Base-by-base conservation (phyloP, 1,139 yeast genomes). In the Geotrichum restrictum region DNA sequence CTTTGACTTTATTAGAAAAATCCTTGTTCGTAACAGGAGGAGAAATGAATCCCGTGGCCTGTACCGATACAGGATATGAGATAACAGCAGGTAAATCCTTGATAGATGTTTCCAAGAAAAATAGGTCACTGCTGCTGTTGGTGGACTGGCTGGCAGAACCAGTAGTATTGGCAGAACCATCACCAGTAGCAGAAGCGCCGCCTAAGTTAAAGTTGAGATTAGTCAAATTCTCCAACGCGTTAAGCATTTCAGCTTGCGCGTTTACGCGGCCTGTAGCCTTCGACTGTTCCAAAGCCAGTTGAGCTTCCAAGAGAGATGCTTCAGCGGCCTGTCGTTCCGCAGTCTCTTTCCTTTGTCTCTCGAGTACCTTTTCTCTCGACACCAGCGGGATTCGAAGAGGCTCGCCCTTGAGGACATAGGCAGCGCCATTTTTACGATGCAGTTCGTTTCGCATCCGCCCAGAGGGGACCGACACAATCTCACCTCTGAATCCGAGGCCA, bases 401-500 rank as follows among this genome's bases (percentile, higher is more conserved):
- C 55, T 76, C 73, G 14, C 75, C 78, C 44, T 74, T 72, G 37
- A 79, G 67, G 32, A 85, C 75, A 64, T 85, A 86, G 37, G 80
- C 79, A 2, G 96, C 96, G 46, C 87, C 85, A 61, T 86, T 83
- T 57, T 73, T 64, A 49, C 80, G 79, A 62, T 88, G 88, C 54
- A 89, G 76, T 62, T 73, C 79, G 70, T 86, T 87, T 67, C 93
- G 79, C 96, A 89, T 89, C 56, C 80, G 75, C 16, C 93, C 87
- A 33, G 95, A 88, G 56, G 81, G 77, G n/a, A 88, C 96, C 39
- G 78, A 72, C 24, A 86, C 77, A 44, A 89, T 75, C 70, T 89
- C 85, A 29, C 96, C 96, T 48, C 67, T 67, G 40, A 70, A 73
- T n/a, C 88, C 88, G 14, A 72, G 66, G 10, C 76, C 77, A 37